Evolutionary conservation across 2,329 filamentous ascomycete species (phyloP).

Genomic region (Exophiala oligosperma): DNA sequence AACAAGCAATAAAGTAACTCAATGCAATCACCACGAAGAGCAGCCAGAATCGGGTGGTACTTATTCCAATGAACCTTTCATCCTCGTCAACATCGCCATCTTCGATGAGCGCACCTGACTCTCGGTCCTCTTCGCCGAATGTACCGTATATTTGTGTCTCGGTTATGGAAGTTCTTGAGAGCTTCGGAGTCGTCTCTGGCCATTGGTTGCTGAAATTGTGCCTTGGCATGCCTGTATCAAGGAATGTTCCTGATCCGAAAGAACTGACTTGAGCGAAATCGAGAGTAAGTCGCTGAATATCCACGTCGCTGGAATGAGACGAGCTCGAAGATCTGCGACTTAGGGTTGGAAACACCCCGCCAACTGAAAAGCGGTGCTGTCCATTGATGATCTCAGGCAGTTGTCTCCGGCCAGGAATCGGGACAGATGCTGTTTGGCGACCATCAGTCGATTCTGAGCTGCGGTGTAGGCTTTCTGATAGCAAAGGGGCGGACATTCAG

Average conservation of each 20-base stretch:
- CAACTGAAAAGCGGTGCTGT: slow-evolving; percentile 3
- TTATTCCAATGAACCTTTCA: slow-evolving; percentile 20
- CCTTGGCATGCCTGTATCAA: slow-evolving; percentile 4
- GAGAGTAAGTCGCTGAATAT: slow-evolving; percentile 14
- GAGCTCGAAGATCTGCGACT: slow-evolving; percentile 10
- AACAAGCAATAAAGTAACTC: slow-evolving; percentile 62
- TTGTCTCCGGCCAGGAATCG: not conserved
- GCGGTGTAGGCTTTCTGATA: not conserved
- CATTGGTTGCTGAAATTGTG: not conserved
- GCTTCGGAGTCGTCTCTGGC: slow-evolving; percentile 4
- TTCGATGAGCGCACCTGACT: not conserved
- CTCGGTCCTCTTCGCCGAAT: slow-evolving; percentile 2
- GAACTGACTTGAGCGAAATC: slow-evolving; percentile 18
- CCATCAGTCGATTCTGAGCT: not conserved
- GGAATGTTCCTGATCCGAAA: slow-evolving; percentile 9
- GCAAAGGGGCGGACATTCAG: too few species aligned
- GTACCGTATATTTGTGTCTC: slow-evolving; percentile 8
- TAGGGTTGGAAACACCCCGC: not conserved
- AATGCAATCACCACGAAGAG: slow-evolving; percentile 61
- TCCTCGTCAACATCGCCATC: not conserved
- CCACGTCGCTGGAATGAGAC: slow-evolving; percentile 12
- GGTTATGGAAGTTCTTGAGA: not conserved
- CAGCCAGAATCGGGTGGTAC: slow-evolving; percentile 56
- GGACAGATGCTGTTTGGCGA: not conserved
- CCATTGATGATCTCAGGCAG: not conserved